These are phyloP conservation scores for Candida neerlandica DNA, from an alignment of 1,139 yeast genomes.

Conservation along the genomic window DNA sequence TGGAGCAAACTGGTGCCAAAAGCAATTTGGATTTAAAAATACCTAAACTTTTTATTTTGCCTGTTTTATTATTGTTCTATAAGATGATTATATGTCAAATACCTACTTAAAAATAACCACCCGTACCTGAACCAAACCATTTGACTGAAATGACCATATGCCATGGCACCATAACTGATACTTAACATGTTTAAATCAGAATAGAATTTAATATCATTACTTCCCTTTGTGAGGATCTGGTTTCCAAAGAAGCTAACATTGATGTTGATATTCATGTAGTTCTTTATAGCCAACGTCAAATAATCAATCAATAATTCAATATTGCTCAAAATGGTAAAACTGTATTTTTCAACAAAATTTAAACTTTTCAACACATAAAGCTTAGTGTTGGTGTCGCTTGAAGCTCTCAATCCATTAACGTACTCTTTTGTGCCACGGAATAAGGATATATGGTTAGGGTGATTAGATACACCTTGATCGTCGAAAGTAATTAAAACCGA, in stretches of 20 bases:
- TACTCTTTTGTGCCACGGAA: slow-evolving; percentile 55
- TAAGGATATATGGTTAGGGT: slow-evolving; percentile 79
- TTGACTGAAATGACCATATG: slow-evolving; percentile 81
- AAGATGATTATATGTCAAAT: slow-evolving; percentile 74
- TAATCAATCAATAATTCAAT: slow-evolving; percentile 44
- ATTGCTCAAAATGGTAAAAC: slow-evolving; percentile 51
- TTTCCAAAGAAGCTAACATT: slow-evolving; percentile 43
- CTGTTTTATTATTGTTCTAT: slow-evolving; percentile 21
- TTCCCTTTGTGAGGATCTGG: slow-evolving; percentile 17
- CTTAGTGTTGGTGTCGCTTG: slow-evolving; percentile 16
- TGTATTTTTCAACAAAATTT: slow-evolving; percentile 52
- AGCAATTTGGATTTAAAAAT: slow-evolving; percentile 68
- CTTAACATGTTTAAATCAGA: slow-evolving; percentile 61
- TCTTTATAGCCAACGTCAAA: slow-evolving; percentile 34
- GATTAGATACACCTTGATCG: slow-evolving; percentile 77
- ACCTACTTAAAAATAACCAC: slow-evolving; percentile 79
- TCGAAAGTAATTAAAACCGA: slow-evolving; percentile 76
- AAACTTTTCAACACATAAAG: slow-evolving; percentile 49
- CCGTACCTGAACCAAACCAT: slow-evolving; percentile 96
- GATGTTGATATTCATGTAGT: slow-evolving; percentile 38
- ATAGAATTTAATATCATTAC: slow-evolving; percentile 44
- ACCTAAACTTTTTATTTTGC: slow-evolving; percentile 16
- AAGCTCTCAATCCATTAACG: slow-evolving; percentile 14
- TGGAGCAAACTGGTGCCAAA: slow-evolving; percentile 79
- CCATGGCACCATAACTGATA: slow-evolving; percentile 73